Base-by-base conservation (phyloP, 768 basidiomycete species). In the Daedaleopsis nitida region DNA sequence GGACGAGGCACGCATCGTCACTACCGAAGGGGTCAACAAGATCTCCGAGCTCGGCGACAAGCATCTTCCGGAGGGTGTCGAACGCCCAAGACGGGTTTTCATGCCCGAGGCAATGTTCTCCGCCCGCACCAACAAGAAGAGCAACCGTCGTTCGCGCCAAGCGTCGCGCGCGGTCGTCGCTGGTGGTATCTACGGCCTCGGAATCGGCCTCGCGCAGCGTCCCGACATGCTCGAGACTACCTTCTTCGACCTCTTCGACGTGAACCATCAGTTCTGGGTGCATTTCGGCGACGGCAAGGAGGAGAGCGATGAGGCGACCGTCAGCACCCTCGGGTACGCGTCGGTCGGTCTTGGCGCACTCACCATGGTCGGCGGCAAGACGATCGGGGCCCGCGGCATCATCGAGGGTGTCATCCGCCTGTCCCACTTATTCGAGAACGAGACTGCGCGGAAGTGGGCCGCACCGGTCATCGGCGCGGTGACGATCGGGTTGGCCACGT, bases 51-150 rank as follows among this genome's bases (percentile, higher is more conserved):
- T 97, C 19, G 94, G 86, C 19, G 89, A 96, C 60, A 78, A 78
- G 58, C 85, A 92, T 74, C 83, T 99, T 16, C 91, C 91, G 1
- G 81, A 82, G 53, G 89, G 87, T 59, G 92, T 94, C 23, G 93
- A 94, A 72, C 81, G 92, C 43, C 86, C 85, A 52, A 82, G 86
- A 58, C 82, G 93, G 27, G 86, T 96, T 13, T 99, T 99, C 80
- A 86, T 92, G 78, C 93, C 96, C n/a, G 91, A 96, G 71, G 96
- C 94, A 14, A 98, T 99, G 97, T 99, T 98, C 77, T 85, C 84
- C 57, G 74, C 81, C 45, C 80, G 79, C 23, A 73, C 81, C 9
- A 58, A 64, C 49, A 68, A 70, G 24, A 72, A 72, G 65, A 68
- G 71, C 58, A 70, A 67, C 34, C 67, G 65, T 55, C 74, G 81